A percentile compares a stretch with the other conserved stretches of the same genome.
phyloP scores from a whole-genome alignment of 495 filamentous ascomycete genomes.

The Geoglossum glabrum region DNA sequence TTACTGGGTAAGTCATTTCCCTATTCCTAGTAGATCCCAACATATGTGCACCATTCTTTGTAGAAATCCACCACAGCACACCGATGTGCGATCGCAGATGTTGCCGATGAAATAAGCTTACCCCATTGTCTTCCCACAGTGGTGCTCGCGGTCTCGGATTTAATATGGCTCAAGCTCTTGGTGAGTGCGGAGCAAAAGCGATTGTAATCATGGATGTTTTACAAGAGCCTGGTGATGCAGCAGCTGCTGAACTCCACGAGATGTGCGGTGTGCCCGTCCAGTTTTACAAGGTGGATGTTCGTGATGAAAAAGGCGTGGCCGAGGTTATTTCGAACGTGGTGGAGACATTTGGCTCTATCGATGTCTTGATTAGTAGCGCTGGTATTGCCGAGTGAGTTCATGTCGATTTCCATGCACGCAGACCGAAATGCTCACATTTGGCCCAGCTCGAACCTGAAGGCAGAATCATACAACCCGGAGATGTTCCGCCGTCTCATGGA shows the following conservation, averaged over 20 bases:
- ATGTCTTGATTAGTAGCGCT: slow-evolving; percentile 65
- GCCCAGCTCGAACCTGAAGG: slow-evolving; percentile 43
- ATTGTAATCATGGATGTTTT: slow-evolving; percentile 58
- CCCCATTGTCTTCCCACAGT: slow-evolving; percentile 20
- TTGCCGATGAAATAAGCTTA: background rate
- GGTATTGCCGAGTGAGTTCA: slow-evolving; percentile 57
- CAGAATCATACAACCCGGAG: slow-evolving; percentile 30
- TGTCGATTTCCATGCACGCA: background rate
- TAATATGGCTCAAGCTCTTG: slow-evolving; percentile 55
- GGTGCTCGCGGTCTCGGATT: slow-evolving; percentile 58
- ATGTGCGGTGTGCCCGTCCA: slow-evolving; percentile 48
- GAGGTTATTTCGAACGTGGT: slow-evolving; percentile 29
- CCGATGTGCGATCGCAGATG: background rate
- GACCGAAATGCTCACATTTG: background rate
- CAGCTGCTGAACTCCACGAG: slow-evolving; percentile 43
- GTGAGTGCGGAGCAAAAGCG: slow-evolving; percentile 50
- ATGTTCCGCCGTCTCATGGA: slow-evolving; percentile 55
- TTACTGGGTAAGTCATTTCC: slow-evolving; percentile 42
- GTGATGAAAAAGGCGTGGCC: slow-evolving; percentile 40
- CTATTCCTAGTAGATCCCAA: background rate
- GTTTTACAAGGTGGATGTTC: slow-evolving; percentile 63
- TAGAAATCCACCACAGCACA: background rate
- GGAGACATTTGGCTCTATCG: slow-evolving; percentile 32
- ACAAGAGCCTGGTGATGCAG: slow-evolving; percentile 46
- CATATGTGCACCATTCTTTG: background rate